Percentiles rank a stretch among this genome's conserved stretches.
These are phyloP conservation scores for Vachellia pachyceras DNA, from an alignment of 306 rosid genomes.

Conservation along the genomic window DNA sequence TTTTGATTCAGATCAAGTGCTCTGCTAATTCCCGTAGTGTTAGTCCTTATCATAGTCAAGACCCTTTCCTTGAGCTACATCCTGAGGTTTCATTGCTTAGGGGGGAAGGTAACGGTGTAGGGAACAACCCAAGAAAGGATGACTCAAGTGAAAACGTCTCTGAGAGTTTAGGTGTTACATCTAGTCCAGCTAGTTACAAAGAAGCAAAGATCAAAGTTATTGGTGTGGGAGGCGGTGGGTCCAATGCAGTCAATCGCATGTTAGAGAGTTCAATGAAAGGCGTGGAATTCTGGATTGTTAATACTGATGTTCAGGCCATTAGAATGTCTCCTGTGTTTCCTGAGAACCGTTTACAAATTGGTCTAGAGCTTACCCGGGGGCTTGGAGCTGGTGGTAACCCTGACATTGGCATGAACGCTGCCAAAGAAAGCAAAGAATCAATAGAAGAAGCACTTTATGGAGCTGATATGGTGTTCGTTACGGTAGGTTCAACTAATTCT, in stretches of 20 bases:
- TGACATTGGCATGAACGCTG: constrained; percentile 88
- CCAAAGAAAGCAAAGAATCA: constrained; percentile 75
- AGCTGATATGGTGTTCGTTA: constrained; percentile 86
- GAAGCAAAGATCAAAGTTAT: constrained; percentile 84
- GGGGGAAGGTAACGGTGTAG: too few species aligned
- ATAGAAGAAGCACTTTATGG: constrained; percentile 77
- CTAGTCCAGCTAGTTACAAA: constrained; percentile 49
- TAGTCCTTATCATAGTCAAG: too few species aligned
- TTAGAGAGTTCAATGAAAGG: constrained; percentile 86
- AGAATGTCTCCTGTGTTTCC: constrained; percentile 77
- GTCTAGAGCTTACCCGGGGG: constrained; percentile 87
- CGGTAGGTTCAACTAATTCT: constrained; percentile 58
- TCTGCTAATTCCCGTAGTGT: too few species aligned
- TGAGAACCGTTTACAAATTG: constrained; percentile 79
- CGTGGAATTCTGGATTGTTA: constrained; percentile 87
- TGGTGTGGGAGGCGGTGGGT: constrained; percentile 91
- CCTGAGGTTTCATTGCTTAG: too few species aligned
- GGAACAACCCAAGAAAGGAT: constrained; percentile 56
- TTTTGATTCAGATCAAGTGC: too few species aligned
- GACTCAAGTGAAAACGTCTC: constrained; percentile 48
- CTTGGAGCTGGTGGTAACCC: constrained; percentile 95
- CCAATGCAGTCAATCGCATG: constrained; percentile 92
- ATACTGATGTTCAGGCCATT: constrained; percentile 86
- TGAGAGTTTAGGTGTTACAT: constrained; percentile 54
- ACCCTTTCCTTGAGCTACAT: too few species aligned